phyloP scores from a whole-genome alignment of 78 protist species.

The Dictyostelium intermedium region DNA sequence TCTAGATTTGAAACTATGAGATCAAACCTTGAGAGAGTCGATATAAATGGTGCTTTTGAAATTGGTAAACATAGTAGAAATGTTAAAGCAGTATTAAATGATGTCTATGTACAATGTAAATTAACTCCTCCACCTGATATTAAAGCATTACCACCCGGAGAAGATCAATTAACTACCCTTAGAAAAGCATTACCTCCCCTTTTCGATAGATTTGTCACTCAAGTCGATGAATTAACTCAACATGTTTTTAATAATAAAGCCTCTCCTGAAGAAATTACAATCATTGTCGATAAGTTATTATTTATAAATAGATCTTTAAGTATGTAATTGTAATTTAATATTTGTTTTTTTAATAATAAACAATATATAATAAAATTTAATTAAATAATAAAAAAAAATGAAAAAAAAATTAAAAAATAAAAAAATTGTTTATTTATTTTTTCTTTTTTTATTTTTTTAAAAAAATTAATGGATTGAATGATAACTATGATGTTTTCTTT shows the following conservation, averaged over 20 bases:
- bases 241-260: background rate
- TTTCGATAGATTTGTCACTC: conserved; percentile 29
- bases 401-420: too few relatives aligned
- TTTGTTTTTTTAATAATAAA: too few relatives aligned
- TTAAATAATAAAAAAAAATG: too few relatives aligned
- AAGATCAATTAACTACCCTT: conserved; percentile 39
- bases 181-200: conserved; percentile 37
- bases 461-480: background rate
- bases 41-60: conserved; percentile 38
- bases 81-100: conserved; percentile 30
- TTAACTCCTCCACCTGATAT: conserved; percentile 19
- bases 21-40: background rate
- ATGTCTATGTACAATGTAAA: conserved; percentile 23
- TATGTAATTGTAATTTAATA: background rate
- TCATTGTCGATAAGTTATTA: conserved; percentile 44
- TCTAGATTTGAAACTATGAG: background rate
- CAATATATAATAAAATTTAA: too few relatives aligned
- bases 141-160: conserved; percentile 4
- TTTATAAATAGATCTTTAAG: conserved; percentile 62
- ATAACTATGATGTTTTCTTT: background rate
- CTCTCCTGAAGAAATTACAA: background rate
- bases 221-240: conserved; percentile 5
- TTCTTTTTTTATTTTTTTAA: too few relatives aligned
- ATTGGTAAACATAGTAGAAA: conserved; percentile 47
- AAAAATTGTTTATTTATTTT: too few relatives aligned